Evolutionary conservation across 2,329 filamentous ascomycete species (phyloP), one percentile per base, ranked within the genome.

Genomic region (Calonectria leucothoes): DNA sequence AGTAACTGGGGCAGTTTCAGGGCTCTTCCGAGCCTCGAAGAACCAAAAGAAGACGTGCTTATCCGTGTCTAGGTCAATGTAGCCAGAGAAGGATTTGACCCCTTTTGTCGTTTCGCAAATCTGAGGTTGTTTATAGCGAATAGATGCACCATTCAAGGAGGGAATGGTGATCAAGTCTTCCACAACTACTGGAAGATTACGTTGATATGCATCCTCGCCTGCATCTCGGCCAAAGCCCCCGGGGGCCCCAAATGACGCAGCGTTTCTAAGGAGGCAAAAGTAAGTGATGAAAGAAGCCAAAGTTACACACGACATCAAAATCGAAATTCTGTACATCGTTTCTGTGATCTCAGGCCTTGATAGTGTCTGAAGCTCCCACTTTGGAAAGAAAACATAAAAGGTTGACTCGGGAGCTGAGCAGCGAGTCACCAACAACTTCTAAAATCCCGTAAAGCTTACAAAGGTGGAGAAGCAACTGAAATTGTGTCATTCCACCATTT

Each of bases 71-170:
- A 72, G 64, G 33, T 72, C 67, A 35, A 75, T 75, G 84, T 92
- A 92, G 74, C 91, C 91, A 12, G 89, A 86, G 80, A 90, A 77
- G 4, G 76, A 75, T 23, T 75, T 74, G 14, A 75, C 73, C 10
- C 71, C 73, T 2, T 37, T 48, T 4, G 73, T 75, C 12, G 76
- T 76, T 91, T 66, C 88, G 86, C 63, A 91, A 91, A 74, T 86
- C 45, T 71, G 70, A 7, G 73, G 73, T 14, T 75, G 66, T 27
- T 73, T 75, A n/a, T 75, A 75, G 42, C 73, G 70, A 23, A 75
- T 70, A 12, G 73, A 20, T 4, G 70, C 35, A 6, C 70, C 73
- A 0, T 57, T 70, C 2, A 66, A 69, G 12, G 42, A 67, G 27
- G 59, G 67, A 52, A 73, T 72, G 12, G 69, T 74, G 1, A 63